Evolutionary conservation across 345 rosid species (phyloP), one percentile per base, ranked within the genome.

Genomic region (Bretschneidera sinensis): DNA sequence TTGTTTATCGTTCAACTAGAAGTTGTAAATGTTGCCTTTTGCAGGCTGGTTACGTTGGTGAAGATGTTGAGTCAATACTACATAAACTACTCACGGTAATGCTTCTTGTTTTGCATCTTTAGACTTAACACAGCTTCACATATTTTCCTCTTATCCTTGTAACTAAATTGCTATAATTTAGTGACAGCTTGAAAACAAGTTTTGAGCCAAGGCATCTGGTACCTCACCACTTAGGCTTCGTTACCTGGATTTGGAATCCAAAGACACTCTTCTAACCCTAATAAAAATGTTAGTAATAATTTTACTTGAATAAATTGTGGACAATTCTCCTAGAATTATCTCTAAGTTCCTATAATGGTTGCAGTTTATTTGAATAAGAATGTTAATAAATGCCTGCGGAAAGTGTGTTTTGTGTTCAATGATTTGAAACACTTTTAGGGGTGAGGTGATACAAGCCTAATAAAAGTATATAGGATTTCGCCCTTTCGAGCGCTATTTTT

Each of bases 21-120:
- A 13, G 43, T 4, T 51, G 59, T 33, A 67, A 49, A 19, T 58
- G 21, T 15, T 67, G 24, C 20, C 53, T 69, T 69, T 71, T 71
- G 61, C 82, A 89, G 97, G 98, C 98, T 59, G 97, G 98, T 63
- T 89, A 92, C 69, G 98, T 89, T 61, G 96, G 98, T 55, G 98
- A 92, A 48, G 97, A 92, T 83, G 97, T 92, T 57, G 98, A 92
- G 71, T 92, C 98, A 45, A 87, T 92, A 68, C 69, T 92, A 68
- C 81, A 92, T 77, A 89, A 92, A 67, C 76, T 89, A 68, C 87
- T 92, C 47, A 63, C 68, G 80, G 98, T 92, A 87, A 43, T 35
- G 9, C 19, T 51, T 69, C 72, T 31, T 20, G 33, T 47, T 50
- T 56, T 13, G 54, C 52, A 8, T 51, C 4, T n/a, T 62, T 10